Base-by-base conservation (phyloP, 768 basidiomycete species). In the Hemileccinum rubropunctum region DNA sequence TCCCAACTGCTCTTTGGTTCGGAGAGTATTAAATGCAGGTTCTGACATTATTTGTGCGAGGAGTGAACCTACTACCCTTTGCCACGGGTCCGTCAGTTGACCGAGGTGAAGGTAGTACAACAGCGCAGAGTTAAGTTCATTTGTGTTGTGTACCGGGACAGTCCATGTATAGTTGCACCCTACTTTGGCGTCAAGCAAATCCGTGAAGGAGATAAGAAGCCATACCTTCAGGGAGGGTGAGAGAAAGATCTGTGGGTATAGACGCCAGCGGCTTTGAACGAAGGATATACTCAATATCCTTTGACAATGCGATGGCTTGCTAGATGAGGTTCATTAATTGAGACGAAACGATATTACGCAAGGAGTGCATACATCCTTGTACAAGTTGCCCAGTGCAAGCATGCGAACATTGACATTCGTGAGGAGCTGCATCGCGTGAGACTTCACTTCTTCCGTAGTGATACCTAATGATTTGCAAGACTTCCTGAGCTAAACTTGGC, bases 1-100 rank as follows among this genome's bases (percentile, higher is more conserved):
- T 6, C 97, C 97, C 1, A 99, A 77, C 67, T 99, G 97, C 63
- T 98, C 92, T 64, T 91, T 85, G 4, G 95, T 98, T 26, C 97
- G 85, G 27, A 99, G 79, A 20, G 84, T 73, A 63, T 95, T 85
- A 71, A 98, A 99, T 10, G 88, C 81, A 1, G 95, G 95, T 59
- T 99, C 97, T n/a, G 79, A 74, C 33, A 95, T 76, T 49, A 98
- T 88, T 58, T 95, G 91, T 0, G 78, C 77, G 20, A 98, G 81
- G 13, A 99, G 76, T 2, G 82, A 71, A 20, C 85, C 76, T 2
- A 76, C 75, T 21, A 89, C 84, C 4, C 94, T 84, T 11, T 81
- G 71, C 17, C 67, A 76, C 40, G 81, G 77, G 62, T 94, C 82
- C 7, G 73, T 72, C 28, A 83, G 64, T 34, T 83, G 75, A 11